Base-by-base conservation (phyloP, 805 yeast species). In the Wickerhamiella brachini region DNA sequence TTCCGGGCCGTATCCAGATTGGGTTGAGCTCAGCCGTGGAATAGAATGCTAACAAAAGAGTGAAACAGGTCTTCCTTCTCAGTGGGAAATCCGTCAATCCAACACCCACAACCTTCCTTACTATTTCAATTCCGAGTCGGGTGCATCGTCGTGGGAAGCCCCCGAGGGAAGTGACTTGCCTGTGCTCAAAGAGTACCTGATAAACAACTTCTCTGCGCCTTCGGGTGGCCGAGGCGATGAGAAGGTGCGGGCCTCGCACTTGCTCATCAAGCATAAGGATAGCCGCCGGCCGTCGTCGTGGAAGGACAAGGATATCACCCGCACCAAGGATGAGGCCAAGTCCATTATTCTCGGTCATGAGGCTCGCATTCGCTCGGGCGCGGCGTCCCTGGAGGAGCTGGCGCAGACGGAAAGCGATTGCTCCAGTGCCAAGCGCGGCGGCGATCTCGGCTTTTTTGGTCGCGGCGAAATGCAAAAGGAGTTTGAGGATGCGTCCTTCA, bases 401-500 rank as follows among this genome's bases (percentile, higher is more conserved):
- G 97, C 97, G 0, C 64, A 71, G 38, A 79, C 87, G 2, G 93
- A 86, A 64, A 82, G 94, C 55, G 98, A 90, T 64, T 88, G 97
- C 66, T 77, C 85, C 17, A 83, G 94, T 10, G 94, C 84, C 60
- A 71, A 83, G 46, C 80, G 85, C 61, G 87, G 88, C 20, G 98
- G 98, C 45, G 98, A 93, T 65, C 72, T 93, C 59, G 97, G 98
- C 0, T 79, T 70, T 62, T 93, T 93, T 63, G 86, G 84, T 22
- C 79, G 75, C 54, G 96, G 96, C 41, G 88, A 83, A 59, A 93
- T 93, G 98, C 97, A 93, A 67, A 95, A 95, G 37, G 70, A 83
- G 53, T 93, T 93, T 62, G 98, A 93, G 67, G 80, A 80, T 53
- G 95, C 93, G 1, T 81, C 95, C 1, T 90, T 84, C 65, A 80